phyloP scores from a whole-genome alignment of 2,329 filamentous ascomycete genomes.

The Botrytis fragariae region DNA sequence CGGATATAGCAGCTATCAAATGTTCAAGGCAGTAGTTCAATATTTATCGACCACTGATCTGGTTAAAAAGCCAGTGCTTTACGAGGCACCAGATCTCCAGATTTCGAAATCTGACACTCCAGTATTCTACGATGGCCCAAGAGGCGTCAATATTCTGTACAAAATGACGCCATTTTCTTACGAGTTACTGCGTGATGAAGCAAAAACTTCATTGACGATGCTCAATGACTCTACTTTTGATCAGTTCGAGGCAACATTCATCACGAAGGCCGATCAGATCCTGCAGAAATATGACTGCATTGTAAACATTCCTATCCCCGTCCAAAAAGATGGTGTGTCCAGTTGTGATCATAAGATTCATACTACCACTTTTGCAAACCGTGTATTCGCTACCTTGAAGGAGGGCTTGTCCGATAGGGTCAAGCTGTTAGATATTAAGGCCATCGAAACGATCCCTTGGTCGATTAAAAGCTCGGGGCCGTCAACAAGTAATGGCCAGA shows the following conservation, averaged over 20 bases:
- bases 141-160: constrained; percentile 78
- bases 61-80: constrained; percentile 59
- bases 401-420: constrained; percentile 75
- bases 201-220: constrained; percentile 69
- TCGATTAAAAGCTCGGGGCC: constrained; percentile 43
- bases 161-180: constrained; percentile 92
- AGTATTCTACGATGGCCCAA: constrained; percentile 72
- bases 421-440: constrained; percentile 61
- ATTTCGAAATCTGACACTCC: constrained; percentile 53
- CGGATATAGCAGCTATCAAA: constrained; percentile 84
- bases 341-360: constrained; percentile 34
- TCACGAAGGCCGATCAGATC: constrained; percentile 56
- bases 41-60: constrained; percentile 76
- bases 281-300: constrained; percentile 56
- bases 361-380: constrained; percentile 45
- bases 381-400: constrained; percentile 62
- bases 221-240: constrained; percentile 72
- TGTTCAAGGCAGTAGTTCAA: constrained; percentile 93
- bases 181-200: constrained; percentile 67
- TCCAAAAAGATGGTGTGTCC: constrained; percentile 3
- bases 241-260: constrained; percentile 84
- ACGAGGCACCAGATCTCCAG: constrained; percentile 46
- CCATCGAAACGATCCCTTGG: constrained; percentile 46
- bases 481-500: constrained; percentile 36
- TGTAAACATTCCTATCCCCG: constrained; percentile 33